phyloP scores from a whole-genome alignment of 192 early-diverging fungal species.

The Coemansia sp. region DNA sequence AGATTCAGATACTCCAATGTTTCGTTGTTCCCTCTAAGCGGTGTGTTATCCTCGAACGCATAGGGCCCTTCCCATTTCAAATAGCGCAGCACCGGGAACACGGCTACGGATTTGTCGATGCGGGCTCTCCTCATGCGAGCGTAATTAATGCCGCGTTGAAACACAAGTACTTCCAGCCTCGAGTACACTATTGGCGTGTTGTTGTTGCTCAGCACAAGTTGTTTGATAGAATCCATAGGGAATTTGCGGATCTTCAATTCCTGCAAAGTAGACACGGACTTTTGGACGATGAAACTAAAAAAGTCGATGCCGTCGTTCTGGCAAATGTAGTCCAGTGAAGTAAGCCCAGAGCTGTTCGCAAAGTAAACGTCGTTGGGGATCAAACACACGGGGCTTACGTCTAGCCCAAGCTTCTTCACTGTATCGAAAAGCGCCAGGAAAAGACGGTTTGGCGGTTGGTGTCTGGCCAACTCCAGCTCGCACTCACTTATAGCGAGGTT shows the following conservation, averaged over 20 bases:
- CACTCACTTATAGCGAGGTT: neutral
- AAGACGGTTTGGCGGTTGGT: neutral
- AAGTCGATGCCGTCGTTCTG: neutral
- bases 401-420: neutral
- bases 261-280: neutral
- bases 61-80: neutral
- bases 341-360: neutral
- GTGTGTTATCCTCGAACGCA: neutral
- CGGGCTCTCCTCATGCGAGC: neutral
- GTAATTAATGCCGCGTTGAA: neutral
- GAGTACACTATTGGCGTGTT: neutral
- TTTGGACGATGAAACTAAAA: neutral
- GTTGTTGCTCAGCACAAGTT: neutral
- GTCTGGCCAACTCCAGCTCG: neutral
- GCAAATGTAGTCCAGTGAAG: neutral
- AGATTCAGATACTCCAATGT: neutral
- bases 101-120: neutral
- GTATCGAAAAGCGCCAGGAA: neutral
- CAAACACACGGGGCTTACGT: neutral
- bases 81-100: neutral
- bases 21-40: neutral
- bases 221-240: neutral
- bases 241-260: neutral
- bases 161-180: neutral
- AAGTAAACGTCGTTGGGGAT: neutral